phyloP scores from a whole-genome alignment of 176 grass and related monocot species.

The Ensete glaucum region DNA sequence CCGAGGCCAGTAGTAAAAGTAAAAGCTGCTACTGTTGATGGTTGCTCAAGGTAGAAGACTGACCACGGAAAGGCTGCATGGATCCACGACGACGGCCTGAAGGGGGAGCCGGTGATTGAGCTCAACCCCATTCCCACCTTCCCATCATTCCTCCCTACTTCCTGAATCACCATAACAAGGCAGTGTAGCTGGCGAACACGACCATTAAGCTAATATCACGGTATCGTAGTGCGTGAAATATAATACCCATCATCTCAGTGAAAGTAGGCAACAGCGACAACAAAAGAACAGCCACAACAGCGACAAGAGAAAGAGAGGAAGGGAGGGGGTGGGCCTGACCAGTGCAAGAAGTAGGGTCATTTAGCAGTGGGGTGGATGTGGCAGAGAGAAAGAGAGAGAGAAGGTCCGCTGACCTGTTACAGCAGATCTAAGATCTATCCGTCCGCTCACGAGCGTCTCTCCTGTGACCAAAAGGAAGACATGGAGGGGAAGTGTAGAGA shows the following conservation, averaged over 20 bases:
- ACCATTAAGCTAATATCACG: neutral
- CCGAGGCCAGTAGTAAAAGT: neutral
- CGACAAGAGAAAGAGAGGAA: neutral
- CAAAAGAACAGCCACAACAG: neutral
- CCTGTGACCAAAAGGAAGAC: neutral
- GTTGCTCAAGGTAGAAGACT: no score
- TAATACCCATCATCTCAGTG: neutral
- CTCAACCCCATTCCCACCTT: neutral
- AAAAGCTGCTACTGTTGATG: neutral
- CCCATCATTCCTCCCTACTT: neutral
- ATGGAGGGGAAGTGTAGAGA: neutral
- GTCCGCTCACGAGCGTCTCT: neutral
- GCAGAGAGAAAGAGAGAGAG: constrained; percentile 14
- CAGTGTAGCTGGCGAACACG: no score
- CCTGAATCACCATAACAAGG: no score
- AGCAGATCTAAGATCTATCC: constrained; percentile 49
- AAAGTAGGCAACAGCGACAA: neutral
- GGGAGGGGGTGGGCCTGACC: constrained; percentile 1
- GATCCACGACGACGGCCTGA: no score
- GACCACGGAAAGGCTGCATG: no score
- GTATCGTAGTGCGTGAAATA: neutral
- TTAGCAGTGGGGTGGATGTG: constrained; percentile 1
- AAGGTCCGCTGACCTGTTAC: constrained; percentile 6
- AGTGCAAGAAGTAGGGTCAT: neutral
- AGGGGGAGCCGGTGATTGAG: neutral